A percentile compares a stretch with the other conserved stretches of the same genome.
phyloP scores from a whole-genome alignment of 345 rosid genomes.

The Nasturtium officinale region DNA sequence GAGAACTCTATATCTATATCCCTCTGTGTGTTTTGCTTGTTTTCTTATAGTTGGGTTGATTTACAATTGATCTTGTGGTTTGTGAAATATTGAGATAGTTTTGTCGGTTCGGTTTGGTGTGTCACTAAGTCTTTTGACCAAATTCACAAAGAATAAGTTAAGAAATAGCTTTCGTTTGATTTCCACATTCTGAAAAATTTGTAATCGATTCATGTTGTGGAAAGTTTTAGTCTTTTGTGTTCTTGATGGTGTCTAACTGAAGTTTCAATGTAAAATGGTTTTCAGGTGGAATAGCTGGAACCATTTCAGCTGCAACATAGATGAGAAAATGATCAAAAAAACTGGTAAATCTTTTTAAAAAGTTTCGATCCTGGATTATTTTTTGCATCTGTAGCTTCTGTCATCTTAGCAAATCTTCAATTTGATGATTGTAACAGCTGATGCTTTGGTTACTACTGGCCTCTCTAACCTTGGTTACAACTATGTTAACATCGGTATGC shows the following conservation, averaged over 20 bases:
- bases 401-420: not conserved
- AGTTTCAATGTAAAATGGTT: constrained; percentile 5
- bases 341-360: constrained; percentile 52
- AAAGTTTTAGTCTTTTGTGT: constrained; percentile 1
- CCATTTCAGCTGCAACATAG: constrained; percentile 69
- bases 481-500: constrained; percentile 80
- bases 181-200: not conserved
- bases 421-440: constrained; percentile 51
- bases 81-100: not conserved
- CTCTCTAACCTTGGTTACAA: constrained; percentile 75
- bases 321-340: constrained; percentile 66
- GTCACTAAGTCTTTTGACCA: not conserved
- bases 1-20: not conserved
- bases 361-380: not conserved
- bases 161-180: not conserved
- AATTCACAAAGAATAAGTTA: not conserved
- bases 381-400: not conserved
- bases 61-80: not conserved
- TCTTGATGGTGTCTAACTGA: constrained; percentile 20
- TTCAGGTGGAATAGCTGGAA: constrained; percentile 98
- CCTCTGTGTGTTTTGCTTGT: not conserved
- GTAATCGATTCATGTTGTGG: not conserved
- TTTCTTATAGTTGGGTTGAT: not conserved
- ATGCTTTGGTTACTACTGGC: constrained; percentile 79
- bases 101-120: not conserved